Conservation (phyloP, 345 rosid species). For the Salix viminalis region DNA sequence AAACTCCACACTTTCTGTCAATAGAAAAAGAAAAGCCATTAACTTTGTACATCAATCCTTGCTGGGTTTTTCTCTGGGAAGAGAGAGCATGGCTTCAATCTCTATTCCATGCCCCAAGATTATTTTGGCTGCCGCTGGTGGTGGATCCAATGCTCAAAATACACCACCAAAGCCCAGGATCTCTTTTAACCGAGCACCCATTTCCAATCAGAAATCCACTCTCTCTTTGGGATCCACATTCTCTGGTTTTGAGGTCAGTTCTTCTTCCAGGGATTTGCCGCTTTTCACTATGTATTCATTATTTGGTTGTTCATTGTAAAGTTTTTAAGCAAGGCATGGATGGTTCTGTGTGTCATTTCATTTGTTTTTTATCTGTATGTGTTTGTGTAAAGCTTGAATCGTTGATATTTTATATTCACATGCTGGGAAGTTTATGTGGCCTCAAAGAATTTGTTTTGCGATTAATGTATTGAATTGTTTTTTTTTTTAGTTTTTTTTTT, state of each 20-base stretch:
- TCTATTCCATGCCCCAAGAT: slow-evolving; percentile 64
- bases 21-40: background rate
- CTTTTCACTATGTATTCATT: background rate
- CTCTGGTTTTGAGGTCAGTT: slow-evolving; percentile 43
- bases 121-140: slow-evolving; percentile 32
- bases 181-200: slow-evolving; percentile 25
- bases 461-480: background rate
- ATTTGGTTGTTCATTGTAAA: too few relatives aligned
- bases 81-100: slow-evolving; percentile 48
- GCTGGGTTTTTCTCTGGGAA: background rate
- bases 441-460: background rate
- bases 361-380: background rate
- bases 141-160: slow-evolving; percentile 37
- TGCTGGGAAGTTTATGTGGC: background rate
- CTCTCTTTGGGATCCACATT: slow-evolving; percentile 25
- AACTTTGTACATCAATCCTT: background rate
- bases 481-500: background rate
- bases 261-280: background rate
- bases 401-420: background rate
- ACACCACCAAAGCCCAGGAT: slow-evolving; percentile 23
- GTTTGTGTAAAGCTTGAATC: background rate
- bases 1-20: background rate
- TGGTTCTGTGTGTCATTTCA: background rate
- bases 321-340: background rate
- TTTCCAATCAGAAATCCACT: slow-evolving; percentile 8